Evolutionary conservation across 768 basidiomycete genomes (phyloP).

Genomic region (Panaeolus papilionaceus): DNA sequence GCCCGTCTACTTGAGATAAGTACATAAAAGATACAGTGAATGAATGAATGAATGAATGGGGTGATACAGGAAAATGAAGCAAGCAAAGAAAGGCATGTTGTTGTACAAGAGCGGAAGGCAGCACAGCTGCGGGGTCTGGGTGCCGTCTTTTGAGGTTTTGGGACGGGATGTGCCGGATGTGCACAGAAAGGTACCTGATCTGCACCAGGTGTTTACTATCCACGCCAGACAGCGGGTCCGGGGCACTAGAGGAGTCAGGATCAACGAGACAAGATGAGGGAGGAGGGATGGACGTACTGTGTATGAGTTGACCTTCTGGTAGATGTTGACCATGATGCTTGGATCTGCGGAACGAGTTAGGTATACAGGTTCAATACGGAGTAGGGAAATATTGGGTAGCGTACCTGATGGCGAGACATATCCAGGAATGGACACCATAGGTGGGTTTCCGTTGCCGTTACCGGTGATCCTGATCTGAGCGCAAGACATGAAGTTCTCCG

Average conservation of each 20-base stretch:
- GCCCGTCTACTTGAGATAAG: not conserved
- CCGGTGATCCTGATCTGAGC: conserved; percentile 52
- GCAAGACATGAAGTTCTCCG: conserved; percentile 56
- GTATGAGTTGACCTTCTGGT: conserved; percentile 1
- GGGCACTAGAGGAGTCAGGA: not conserved
- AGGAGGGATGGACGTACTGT: not conserved
- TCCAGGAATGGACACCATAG: conserved; percentile 55
- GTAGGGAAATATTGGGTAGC: not conserved
- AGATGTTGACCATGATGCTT: conserved; percentile 9
- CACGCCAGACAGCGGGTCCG: conserved; percentile 13
- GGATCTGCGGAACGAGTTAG: not conserved
- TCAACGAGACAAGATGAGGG: not conserved
- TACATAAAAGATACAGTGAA: not conserved
- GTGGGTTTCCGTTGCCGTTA: conserved; percentile 49
- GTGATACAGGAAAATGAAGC: not conserved
- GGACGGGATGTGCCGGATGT: not conserved
- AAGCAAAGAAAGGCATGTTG: not conserved
- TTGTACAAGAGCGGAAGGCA: not conserved
- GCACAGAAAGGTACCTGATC: not conserved
- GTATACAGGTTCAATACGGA: not conserved
- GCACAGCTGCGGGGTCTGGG: not conserved
- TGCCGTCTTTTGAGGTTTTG: not conserved
- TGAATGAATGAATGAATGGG: no score
- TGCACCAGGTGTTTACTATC: not conserved
- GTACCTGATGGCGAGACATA: conserved; percentile 45